Evolutionary conservation across 1,284 basidiomycete genomes (phyloP), one percentile per base, ranked within the genome.

Genomic region (Ganoderma lucidum): DNA sequence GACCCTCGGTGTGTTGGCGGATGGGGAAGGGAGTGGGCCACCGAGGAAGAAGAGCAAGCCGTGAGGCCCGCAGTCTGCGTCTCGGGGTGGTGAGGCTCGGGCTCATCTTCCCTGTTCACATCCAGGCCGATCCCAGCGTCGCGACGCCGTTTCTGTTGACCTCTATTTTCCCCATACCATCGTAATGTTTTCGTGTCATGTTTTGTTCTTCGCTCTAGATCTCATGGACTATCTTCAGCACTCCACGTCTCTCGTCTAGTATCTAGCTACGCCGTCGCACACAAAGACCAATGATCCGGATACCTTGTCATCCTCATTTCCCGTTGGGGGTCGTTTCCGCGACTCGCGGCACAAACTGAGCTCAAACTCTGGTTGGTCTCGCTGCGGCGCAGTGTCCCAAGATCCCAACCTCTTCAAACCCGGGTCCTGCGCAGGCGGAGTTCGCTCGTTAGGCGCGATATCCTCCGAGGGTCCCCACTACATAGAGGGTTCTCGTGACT

Each of bases 1-100:
- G n/a, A 35, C 62, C 35, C 2, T 14, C 30, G 63, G 53, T 1
- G 53, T 12, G 28, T 2, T 15, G 10, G 39, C 23, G 12, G 35
- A 28, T 41, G 19, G 32, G 19, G 53, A 39, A 28, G 51, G 63
- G 19, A 53, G 53, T 10, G 23, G 53, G 14, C 53, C 63, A 53
- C 53, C 63, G 23, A 56, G 39, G 63, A 64, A 64, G 63, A 64
- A 64, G 63, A 42, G 14, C 55, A 64, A 44, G 30, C 41, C 53
- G 53, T 64, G 63, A 64, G 39, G n/a, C 59, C 39, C 56, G 55
- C 55, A 32, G 32, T 23, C 19, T 59, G n/a, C 35, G 35, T 59
- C 35, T 56, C 55, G 32, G 10, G 32, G 3, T 10, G 55, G 4
- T 5, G 48, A 9, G 17, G 14, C 53, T 51, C 9, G n/a, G 2